Evolutionary conservation across 257 asterid genomes (phyloP), one percentile per base, ranked within the genome.

Genomic region (Solanum infundibuliforme): DNA sequence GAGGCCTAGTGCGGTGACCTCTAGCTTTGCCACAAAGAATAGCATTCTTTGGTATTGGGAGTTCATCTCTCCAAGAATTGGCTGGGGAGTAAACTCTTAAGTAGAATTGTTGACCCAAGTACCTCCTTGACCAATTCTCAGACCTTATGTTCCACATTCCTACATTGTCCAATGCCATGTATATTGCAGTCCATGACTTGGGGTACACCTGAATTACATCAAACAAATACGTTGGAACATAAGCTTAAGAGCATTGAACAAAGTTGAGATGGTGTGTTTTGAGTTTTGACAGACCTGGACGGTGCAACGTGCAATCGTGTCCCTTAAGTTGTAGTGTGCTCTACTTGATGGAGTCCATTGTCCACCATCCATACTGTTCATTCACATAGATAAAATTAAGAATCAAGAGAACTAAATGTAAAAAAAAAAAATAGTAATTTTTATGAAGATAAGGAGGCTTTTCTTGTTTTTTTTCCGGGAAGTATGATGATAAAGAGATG

Each of bases 61-160:
- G 96, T 89, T 97, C 98, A 85, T 97, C 99, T 87, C 99, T 93
- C 88, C 39, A 90, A 21, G 99, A 95, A 8, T 10, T 89, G 1
- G 98, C 90, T 0, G 92, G 48, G 1, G 98, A 90, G 91, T 93
- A 93, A 34, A 95, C 99, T 87, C 98, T 93, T 2, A 96, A 41
- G 91, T 96, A 96, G 83, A 97, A 93, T 21, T 97, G 98, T 89
- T 97, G 99, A 0, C 99, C 99, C 88, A 97, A 73, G 86, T 97
- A 95, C 89, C 96, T 98, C 89, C 98, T 95, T 69, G 93, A 98
- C 99, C 98, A 97, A 75, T 96, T 90, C 90, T 97, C 96, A 1
- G 99, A 95, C 87, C 98, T 92, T 89, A 97, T 88, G 91, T 95
- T 97, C 98, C 99, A 97, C 93, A 97, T 95, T 86, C 99, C 99